These are phyloP conservation scores for Isabelozyma rhagii DNA, from an alignment of 805 yeast genomes.

Conservation along the genomic window DNA sequence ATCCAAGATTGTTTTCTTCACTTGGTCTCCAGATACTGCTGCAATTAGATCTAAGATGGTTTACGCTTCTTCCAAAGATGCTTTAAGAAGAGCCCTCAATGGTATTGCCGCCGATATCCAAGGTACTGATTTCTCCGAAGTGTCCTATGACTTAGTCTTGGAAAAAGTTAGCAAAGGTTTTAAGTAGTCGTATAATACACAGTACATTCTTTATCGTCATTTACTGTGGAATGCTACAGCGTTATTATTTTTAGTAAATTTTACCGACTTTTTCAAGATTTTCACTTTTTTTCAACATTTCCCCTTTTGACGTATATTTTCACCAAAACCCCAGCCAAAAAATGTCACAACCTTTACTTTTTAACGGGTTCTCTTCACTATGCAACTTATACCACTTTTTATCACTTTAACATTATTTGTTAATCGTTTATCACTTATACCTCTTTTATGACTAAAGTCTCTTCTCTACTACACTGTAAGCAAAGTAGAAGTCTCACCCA, in stretches of 20 bases:
- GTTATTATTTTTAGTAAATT: neutral
- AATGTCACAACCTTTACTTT: no score
- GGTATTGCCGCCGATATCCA: slow-evolving; percentile 94
- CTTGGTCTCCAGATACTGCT: slow-evolving; percentile 99
- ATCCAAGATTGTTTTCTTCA: slow-evolving; percentile 64
- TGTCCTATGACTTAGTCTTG: slow-evolving; percentile 87
- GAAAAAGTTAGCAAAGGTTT: slow-evolving; percentile 76
- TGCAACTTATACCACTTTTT: neutral
- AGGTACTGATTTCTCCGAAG: slow-evolving; percentile 98
- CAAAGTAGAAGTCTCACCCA: no score
- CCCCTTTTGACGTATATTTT: no score
- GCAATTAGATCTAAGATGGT: slow-evolving; percentile 95
- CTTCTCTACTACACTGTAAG: neutral
- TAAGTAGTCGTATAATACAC: slow-evolving; percentile 8
- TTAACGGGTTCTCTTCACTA: no score
- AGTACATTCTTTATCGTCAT: no score
- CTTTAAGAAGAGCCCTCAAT: slow-evolving; percentile 93
- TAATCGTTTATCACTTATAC: neutral
- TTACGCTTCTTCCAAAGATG: slow-evolving; percentile 97
- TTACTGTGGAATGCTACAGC: neutral
- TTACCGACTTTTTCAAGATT: neutral
- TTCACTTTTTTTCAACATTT: neutral
- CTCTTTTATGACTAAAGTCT: neutral
- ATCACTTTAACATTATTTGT: neutral
- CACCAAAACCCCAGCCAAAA: no score